Percentiles rank a stretch among this genome's conserved stretches.
Evolutionary conservation across 345 rosid species (phyloP).

Genomic region (Ceriops tagal): DNA sequence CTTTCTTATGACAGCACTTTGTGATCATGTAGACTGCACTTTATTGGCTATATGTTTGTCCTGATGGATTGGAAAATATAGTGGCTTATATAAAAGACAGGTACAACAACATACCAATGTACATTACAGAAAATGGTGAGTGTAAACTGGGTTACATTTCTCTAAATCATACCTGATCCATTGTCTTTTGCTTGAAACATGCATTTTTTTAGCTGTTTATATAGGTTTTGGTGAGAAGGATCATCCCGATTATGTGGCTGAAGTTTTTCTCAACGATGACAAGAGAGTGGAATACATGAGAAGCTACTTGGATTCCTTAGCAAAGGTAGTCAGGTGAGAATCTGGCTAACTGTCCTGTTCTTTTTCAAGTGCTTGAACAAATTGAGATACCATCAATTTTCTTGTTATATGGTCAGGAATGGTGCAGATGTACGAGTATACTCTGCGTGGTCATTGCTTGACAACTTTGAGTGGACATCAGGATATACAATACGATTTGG

Average conservation of each 20-base stretch:
- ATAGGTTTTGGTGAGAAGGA: conserved; percentile 50
- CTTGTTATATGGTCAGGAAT: conserved; percentile 30
- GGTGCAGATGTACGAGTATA: conserved; percentile 80
- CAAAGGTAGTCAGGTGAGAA: conserved; percentile 47
- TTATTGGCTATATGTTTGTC: conserved; percentile 46
- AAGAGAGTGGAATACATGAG: conserved; percentile 52
- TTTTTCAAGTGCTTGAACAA: too few relatives aligned
- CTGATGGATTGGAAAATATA: conserved; percentile 45
- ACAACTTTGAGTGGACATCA: conserved; percentile 65
- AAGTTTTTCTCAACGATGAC: conserved; percentile 38
- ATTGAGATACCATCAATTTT: background rate
- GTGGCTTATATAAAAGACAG: conserved; percentile 40
- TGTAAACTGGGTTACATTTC: background rate
- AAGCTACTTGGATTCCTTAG: conserved; percentile 41
- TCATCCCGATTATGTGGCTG: background rate
- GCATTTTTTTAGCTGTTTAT: background rate
- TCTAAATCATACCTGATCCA: background rate
- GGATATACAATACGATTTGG: conserved; percentile 63
- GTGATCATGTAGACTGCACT: conserved; percentile 46
- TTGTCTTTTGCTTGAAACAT: background rate
- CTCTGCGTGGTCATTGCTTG: conserved; percentile 71
- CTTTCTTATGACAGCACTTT: conserved; percentile 6
- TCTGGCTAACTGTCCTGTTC: background rate
- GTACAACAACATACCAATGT: conserved; percentile 47
- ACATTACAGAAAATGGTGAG: conserved; percentile 55